phyloP scores from a whole-genome alignment of 257 asterid species.

The Ophiorrhiza pumila region DNA sequence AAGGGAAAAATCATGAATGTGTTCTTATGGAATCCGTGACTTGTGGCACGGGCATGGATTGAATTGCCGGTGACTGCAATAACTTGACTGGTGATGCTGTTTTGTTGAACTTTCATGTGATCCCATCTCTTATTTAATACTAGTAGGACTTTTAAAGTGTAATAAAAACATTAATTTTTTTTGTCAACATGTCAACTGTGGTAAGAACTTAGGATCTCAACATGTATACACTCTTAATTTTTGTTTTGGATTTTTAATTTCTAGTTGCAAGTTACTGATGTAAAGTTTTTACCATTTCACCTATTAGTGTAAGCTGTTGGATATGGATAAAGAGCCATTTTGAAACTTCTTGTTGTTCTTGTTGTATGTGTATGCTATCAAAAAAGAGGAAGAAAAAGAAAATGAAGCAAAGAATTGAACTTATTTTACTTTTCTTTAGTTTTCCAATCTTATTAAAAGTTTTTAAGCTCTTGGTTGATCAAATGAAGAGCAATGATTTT shows the following conservation, averaged over 20 bases:
- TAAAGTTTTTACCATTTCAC: too few relatives aligned
- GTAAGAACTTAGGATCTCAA: constrained; percentile 39
- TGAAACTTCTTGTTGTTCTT: neutral
- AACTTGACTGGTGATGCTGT: constrained; percentile 38
- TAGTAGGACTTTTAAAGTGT: constrained; percentile 17
- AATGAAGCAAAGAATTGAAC: neutral
- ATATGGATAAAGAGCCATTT: too few relatives aligned
- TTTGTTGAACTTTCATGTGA: constrained; percentile 69
- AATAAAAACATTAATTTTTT: constrained; percentile 28
- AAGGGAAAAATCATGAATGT: constrained; percentile 37
- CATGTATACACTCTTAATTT: constrained; percentile 2
- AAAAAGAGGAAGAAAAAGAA: neutral
- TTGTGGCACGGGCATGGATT: constrained; percentile 63
- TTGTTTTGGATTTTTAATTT: constrained; percentile 2
- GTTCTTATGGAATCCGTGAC: constrained; percentile 68
- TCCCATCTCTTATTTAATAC: constrained; percentile 30
- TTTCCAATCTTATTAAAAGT: neutral
- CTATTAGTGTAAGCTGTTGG: too few relatives aligned
- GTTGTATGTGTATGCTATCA: neutral
- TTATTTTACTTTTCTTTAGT: neutral
- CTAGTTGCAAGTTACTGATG: neutral
- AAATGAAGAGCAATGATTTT: neutral
- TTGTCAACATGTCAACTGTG: constrained; percentile 18
- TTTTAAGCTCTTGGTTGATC: neutral
- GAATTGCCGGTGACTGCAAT: constrained; percentile 48